Base-by-base conservation (phyloP, 768 basidiomycete species). In the Suillus luteus region DNA sequence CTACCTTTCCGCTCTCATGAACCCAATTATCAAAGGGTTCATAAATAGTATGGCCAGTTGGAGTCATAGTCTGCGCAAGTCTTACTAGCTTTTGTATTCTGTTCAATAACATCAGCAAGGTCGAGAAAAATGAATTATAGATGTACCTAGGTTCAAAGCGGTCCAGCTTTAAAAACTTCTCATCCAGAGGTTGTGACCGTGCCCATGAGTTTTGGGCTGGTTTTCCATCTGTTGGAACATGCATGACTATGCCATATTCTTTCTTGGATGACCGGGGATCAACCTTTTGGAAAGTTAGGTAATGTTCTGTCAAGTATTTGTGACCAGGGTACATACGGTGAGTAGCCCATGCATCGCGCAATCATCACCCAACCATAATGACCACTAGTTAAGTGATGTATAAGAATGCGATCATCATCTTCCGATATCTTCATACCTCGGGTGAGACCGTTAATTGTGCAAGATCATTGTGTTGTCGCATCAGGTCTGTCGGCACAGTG, bases 1-100 rank as follows among this genome's bases (percentile, higher is more conserved):
- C 83, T 2, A 86, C 76, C 59, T 78, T 78, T 11, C 81, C 83
- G 5, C 76, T 73, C 33, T 84, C 82, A 66, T 85, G 84, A 1
- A 83, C 81, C 73, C 83, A 80, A 35, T 75, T 80, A 15, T 86
- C 83, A 35, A 84, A 74, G 15, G 77, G 74, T 2, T 73, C 69
- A n/a, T 72, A 65, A 37, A 69, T 59, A 37, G 76, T 76, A 46
- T 80, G 73, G 8, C 73, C 65, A 3, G 78, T 69, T 2, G 77
- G 76, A 31, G 41, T 41, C 33, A 74, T 57, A 41, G 62, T 62
- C 24, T 64, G 22, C 14, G 67, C 55, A 37, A 65, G 57, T 63
- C 58, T 65, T 11, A 74, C 40, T 19, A 74, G 58, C 49, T 67
- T 74, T 44, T 66, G 73, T 5, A 12, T 57, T 6, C 71, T 73